Conservation (phyloP, 1,284 basidiomycete genomes). For the Ganoderma lucidum region DNA sequence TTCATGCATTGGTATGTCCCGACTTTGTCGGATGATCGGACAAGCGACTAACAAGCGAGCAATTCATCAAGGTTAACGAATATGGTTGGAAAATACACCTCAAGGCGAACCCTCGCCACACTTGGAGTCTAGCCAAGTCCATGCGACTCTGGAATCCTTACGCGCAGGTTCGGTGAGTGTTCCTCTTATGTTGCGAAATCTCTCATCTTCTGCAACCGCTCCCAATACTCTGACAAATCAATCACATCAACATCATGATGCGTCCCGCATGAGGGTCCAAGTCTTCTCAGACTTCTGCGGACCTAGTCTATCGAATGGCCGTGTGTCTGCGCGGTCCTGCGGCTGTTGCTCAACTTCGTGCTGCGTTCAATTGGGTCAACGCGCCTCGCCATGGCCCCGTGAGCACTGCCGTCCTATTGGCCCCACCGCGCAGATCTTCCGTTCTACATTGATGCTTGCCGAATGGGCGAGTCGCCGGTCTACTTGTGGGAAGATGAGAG, state of each 20-base stretch:
- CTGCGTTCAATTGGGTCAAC: neutral
- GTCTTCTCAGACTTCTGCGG: neutral
- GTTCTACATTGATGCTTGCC: constrained; percentile 2
- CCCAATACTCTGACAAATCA: neutral
- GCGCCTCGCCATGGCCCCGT: neutral
- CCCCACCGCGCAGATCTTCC: neutral
- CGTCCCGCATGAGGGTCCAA: neutral
- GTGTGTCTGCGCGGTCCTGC: neutral
- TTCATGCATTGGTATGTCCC: constrained; percentile 57
- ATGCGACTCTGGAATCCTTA: constrained; percentile 55
- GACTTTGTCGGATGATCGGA: neutral
- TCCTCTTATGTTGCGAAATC: neutral
- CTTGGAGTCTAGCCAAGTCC: constrained; percentile 57
- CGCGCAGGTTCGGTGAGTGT: constrained; percentile 47
- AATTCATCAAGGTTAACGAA: constrained; percentile 56
- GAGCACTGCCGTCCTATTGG: neutral
- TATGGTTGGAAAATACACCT: constrained; percentile 68
- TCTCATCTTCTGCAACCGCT: neutral
- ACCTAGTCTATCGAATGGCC: neutral
- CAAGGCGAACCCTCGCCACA: constrained; percentile 57
- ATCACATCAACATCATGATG: constrained; percentile 6
- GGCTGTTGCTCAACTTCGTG: neutral
- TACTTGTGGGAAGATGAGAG: neutral
- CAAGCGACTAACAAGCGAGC: neutral
- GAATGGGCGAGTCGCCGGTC: neutral